A percentile compares a stretch with the other conserved stretches of the same genome.
These are phyloP conservation scores for Lycium barbarum DNA, from an alignment of 257 asterid species.

Conservation along the genomic window DNA sequence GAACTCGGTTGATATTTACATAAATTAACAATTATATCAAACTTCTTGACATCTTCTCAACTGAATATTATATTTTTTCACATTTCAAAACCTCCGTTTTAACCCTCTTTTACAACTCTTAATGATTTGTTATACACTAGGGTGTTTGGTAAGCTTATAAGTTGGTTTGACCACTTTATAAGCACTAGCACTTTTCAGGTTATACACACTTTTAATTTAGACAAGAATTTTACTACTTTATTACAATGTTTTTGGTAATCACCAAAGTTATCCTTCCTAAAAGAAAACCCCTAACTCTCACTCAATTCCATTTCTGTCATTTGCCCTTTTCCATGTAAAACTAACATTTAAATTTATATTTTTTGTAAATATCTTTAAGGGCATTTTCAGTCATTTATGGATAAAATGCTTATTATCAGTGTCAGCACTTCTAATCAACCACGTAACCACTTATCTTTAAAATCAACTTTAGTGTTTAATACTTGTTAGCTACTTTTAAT, in stretches of 20 bases:
- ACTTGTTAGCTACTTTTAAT: not conserved
- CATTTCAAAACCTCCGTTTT: slow-evolving; percentile 12
- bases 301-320: not conserved
- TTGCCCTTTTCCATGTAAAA: not conserved
- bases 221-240: slow-evolving; percentile 7
- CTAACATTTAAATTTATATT: not conserved
- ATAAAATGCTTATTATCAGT: not conserved
- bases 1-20: not conserved
- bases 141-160: not conserved
- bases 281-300: not conserved
- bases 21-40: not conserved
- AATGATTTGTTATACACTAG: not conserved
- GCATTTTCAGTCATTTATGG: not conserved
- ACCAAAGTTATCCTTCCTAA: not conserved
- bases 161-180: not conserved
- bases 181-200: not conserved
- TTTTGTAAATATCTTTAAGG: not conserved
- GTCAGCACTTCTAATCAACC: not conserved
- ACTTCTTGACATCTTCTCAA: not conserved
- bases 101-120: not conserved
- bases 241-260: not conserved
- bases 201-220: not conserved
- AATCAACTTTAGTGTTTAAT: not conserved
- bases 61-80: not conserved
- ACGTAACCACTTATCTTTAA: not conserved